A percentile compares a stretch with the other conserved stretches of the same genome.
Conservation (phyloP, 2,329 filamentous ascomycete genomes). For the Colletotrichum cordylinicola region DNA sequence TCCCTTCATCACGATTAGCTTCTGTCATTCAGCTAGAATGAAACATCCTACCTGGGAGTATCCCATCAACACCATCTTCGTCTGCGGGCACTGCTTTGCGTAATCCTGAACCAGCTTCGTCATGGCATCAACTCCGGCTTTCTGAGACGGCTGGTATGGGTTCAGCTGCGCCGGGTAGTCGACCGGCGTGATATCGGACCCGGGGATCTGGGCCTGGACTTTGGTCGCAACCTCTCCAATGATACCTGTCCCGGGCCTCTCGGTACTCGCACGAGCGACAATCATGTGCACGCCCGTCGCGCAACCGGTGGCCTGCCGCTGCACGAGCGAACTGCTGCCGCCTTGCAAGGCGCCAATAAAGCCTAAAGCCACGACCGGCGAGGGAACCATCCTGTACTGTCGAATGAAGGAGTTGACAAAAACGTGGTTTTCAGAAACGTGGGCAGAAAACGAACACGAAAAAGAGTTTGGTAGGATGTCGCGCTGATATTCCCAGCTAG, state of each 20-base stretch:
- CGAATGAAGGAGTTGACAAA: background rate
- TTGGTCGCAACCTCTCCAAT: slow-evolving; percentile 36
- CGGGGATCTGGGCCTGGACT: slow-evolving; percentile 35
- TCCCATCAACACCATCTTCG: slow-evolving; percentile 45
- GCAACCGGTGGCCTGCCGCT: slow-evolving; percentile 27
- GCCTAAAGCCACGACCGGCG: slow-evolving; percentile 4
- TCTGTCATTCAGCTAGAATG: background rate
- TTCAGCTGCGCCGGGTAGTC: slow-evolving; percentile 43
- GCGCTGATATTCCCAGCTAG: background rate
- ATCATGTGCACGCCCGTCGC: slow-evolving; percentile 43
- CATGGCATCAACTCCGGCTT: slow-evolving; percentile 35
- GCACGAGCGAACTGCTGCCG: background rate
- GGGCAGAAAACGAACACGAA: background rate
- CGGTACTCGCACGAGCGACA: slow-evolving; percentile 42
- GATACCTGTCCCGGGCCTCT: slow-evolving; percentile 37
- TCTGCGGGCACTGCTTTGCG: slow-evolving; percentile 37
- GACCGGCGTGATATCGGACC: slow-evolving; percentile 37
- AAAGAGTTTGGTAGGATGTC: background rate
- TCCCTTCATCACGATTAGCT: slow-evolving; percentile 28
- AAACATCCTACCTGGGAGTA: slow-evolving; percentile 41
- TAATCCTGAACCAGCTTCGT: slow-evolving; percentile 38
- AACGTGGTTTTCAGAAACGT: background rate
- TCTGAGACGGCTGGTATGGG: slow-evolving; percentile 37
- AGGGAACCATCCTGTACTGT: slow-evolving; percentile 1
- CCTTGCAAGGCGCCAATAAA: slow-evolving; percentile 8